Conservation (phyloP, 2,329 filamentous ascomycete genomes). For the Amphichorda felina region DNA sequence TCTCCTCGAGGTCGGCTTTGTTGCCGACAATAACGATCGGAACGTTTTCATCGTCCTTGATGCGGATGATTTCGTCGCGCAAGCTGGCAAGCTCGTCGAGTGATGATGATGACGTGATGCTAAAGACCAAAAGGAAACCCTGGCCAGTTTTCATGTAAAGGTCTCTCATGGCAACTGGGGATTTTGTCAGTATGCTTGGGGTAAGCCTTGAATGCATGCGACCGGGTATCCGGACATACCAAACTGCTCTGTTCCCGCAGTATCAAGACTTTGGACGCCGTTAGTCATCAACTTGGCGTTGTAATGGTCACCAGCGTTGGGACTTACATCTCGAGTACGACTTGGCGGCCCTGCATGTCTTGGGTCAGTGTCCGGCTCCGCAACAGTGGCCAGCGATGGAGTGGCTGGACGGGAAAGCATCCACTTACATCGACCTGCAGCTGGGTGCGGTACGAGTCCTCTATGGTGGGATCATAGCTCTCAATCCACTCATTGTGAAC, state of each 20-base stretch:
- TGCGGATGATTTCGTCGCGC: slow-evolving; percentile 80
- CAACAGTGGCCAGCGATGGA: too few species aligned
- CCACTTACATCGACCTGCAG: slow-evolving; percentile 71
- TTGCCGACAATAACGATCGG: slow-evolving; percentile 88
- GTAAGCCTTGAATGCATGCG: too few species aligned
- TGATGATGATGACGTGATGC: slow-evolving; percentile 78
- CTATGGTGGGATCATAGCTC: slow-evolving; percentile 69
- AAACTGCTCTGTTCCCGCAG: slow-evolving; percentile 85
- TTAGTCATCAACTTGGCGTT: slow-evolving; percentile 3
- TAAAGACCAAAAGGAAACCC: slow-evolving; percentile 85
- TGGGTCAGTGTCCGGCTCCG: slow-evolving; percentile 13
- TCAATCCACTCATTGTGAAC: slow-evolving; percentile 94
- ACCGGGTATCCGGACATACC: slow-evolving; percentile 47
- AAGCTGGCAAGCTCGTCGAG: slow-evolving; percentile 70
- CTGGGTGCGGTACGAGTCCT: slow-evolving; percentile 66
- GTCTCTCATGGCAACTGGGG: slow-evolving; percentile 54
- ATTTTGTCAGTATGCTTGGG: too few species aligned
- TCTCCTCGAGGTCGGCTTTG: slow-evolving; percentile 82
- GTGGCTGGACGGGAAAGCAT: background rate
- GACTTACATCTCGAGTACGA: slow-evolving; percentile 76
- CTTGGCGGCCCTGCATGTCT: slow-evolving; percentile 60
- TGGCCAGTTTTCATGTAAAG: slow-evolving; percentile 91
- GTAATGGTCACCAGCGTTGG: too few species aligned
- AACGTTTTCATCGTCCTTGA: slow-evolving; percentile 77
- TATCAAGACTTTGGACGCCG: slow-evolving; percentile 56